These are phyloP conservation scores for Zasmidium cellare DNA, from an alignment of 2,329 filamentous ascomycete genomes.

Conservation along the genomic window DNA sequence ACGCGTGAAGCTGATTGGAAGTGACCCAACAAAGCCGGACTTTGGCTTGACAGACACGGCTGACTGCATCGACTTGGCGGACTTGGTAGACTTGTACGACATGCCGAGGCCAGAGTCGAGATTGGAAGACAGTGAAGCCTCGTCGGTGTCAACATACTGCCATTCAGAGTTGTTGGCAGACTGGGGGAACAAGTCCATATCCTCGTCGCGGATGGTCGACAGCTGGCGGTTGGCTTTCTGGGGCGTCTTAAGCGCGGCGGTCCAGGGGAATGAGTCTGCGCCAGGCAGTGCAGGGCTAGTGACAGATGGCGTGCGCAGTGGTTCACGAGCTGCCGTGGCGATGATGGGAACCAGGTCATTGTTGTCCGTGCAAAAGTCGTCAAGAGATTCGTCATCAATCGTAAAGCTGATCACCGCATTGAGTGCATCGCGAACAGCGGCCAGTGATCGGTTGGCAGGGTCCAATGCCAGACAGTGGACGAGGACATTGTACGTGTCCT, in stretches of 20 bases:
- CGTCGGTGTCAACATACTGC: constrained; percentile 76
- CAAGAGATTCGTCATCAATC: constrained; percentile 83
- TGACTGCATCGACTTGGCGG: constrained; percentile 29
- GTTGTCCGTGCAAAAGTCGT: constrained; percentile 86
- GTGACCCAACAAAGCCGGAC: constrained; percentile 70
- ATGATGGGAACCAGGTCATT: constrained; percentile 66
- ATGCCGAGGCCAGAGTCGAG: constrained; percentile 78
- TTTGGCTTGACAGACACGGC: constrained; percentile 63
- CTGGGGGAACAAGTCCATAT: constrained; percentile 82
- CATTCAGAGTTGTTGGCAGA: constrained; percentile 65
- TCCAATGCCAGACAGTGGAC: constrained; percentile 88
- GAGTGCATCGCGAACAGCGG: constrained; percentile 75
- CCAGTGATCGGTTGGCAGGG: constrained; percentile 81
- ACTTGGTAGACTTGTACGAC: constrained; percentile 73
- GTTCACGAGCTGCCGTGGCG: constrained; percentile 85
- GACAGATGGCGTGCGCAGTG: constrained; percentile 91
- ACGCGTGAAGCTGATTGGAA: constrained; percentile 61
- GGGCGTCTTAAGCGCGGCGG: constrained; percentile 76
- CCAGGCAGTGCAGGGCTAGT: constrained; percentile 77
- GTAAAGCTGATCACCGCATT: constrained; percentile 85
- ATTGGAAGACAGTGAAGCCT: constrained; percentile 79
- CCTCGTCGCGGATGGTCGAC: constrained; percentile 77
- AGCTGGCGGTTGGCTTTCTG: constrained; percentile 75
- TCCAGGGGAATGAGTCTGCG: constrained; percentile 86
- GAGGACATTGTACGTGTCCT: constrained; percentile 95